Base-by-base conservation (phyloP, 1,139 yeast genomes). In the Protomyces inundatus region DNA sequence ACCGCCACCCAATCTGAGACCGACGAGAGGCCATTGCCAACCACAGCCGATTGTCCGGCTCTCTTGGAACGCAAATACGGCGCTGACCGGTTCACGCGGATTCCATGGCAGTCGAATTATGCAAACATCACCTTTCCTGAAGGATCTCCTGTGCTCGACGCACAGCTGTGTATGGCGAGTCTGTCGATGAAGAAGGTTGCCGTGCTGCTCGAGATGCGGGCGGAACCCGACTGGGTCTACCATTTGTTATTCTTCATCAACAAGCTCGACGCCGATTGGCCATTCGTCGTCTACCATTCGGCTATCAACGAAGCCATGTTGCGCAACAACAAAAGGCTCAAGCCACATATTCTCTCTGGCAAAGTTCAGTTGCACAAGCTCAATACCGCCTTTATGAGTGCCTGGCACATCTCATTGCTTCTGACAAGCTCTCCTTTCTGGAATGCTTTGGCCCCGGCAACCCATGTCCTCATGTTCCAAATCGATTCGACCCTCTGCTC, bases 361-460 rank as follows among this genome's bases (percentile, higher is more conserved):
- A 58, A 58, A 45, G 36, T 58, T 32, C 35, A 37, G 12, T 52
- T 51, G 23, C 5, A 14, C 16, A 16, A 35, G 6, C 42, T 58
- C 46, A 39, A 52, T 16, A 40, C 54, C 14, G 53, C 45, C n/a
- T 40, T 52, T 6, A 33, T 37, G 16, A 14, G 42, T n/a, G 52
- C 40, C 33, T n/a, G 30, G 34, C 50, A 51, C 10, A 56, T 58
- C 33, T 52, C 55, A 4, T 14, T 39, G 6, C 52, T 39, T 36
- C 46, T 58, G 30, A 40, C 62, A n/a, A 32, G 40, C 12, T 30
- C 52, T 9, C 46, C 45, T 4, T 40, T 40, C 16, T 58, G 54
- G 55, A 53, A 58, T 34, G 42, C 51, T 35, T 50, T 52, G 62
- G 53, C 53, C 3, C 62, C 62, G 1, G 62, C 62, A 10, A 58